A percentile compares a stretch with the other conserved stretches of the same genome.
These are phyloP conservation scores for Salix udensis DNA, from an alignment of 345 rosid genomes.

Conservation along the genomic window DNA sequence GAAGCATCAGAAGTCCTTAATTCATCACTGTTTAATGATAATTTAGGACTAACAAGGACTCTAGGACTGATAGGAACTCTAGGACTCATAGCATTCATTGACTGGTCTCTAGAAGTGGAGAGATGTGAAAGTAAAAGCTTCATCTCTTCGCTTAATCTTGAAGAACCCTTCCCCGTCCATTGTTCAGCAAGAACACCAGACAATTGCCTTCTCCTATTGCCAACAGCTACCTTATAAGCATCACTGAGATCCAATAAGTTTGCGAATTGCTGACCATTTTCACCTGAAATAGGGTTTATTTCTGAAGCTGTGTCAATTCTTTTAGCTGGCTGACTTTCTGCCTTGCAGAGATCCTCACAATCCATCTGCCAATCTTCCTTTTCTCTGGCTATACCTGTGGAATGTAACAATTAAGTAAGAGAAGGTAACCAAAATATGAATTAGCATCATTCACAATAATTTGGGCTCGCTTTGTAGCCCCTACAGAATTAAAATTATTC, in stretches of 20 bases:
- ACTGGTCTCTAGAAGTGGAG: slow-evolving; percentile 64
- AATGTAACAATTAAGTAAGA: neutral
- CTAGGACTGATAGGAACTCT: slow-evolving; percentile 35
- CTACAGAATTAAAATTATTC: neutral
- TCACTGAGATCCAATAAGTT: slow-evolving; percentile 65
- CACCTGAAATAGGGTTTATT: slow-evolving; percentile 35
- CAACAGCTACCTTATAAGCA: slow-evolving; percentile 73
- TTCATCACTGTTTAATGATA: slow-evolving; percentile 42
- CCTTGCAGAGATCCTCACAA: slow-evolving; percentile 22
- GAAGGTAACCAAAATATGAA: neutral
- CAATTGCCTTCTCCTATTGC: slow-evolving; percentile 53
- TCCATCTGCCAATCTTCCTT: slow-evolving; percentile 26
- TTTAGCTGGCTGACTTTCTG: slow-evolving; percentile 19
- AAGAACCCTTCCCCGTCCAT: slow-evolving; percentile 66
- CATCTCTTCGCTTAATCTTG: slow-evolving; percentile 67
- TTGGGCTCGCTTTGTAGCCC: neutral
- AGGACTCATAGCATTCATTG: slow-evolving; percentile 56
- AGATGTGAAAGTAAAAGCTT: slow-evolving; percentile 65
- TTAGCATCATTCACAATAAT: neutral
- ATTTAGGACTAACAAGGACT: slow-evolving; percentile 18
- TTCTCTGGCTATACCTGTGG: slow-evolving; percentile 38
- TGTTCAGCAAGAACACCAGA: slow-evolving; percentile 58
- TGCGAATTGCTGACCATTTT: slow-evolving; percentile 31
- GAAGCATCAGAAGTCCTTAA: slow-evolving; percentile 36
- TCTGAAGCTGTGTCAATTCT: slow-evolving; percentile 33